Evolutionary conservation across 2,329 filamentous ascomycete species (phyloP).

Genomic region (Diaporthe sp.): DNA sequence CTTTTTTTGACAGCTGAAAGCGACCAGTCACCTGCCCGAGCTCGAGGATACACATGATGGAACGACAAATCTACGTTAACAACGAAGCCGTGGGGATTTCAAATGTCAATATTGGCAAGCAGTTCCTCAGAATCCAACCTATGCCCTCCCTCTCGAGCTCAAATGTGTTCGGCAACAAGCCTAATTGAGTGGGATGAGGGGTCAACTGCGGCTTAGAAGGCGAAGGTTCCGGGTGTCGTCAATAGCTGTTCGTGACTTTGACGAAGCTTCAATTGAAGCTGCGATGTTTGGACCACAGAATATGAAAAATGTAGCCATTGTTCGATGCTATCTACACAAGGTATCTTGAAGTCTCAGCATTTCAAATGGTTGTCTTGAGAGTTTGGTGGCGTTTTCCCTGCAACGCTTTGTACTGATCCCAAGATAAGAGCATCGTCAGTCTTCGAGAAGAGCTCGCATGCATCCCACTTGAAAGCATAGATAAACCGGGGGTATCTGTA

Average conservation of each 20-base stretch:
- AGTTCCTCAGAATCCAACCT: background rate
- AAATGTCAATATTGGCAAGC: too few species aligned
- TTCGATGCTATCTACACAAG: too few species aligned
- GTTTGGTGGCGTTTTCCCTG: background rate
- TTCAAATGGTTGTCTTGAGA: background rate
- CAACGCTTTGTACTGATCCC: too few species aligned
- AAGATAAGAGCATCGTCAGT: background rate
- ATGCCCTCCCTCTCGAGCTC: background rate
- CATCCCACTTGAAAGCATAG: background rate
- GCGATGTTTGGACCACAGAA: background rate
- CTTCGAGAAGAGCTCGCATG: too few species aligned
- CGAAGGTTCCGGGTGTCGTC: too few species aligned
- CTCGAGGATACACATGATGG: background rate
- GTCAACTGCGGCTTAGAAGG: too few species aligned
- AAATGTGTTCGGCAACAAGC: too few species aligned
- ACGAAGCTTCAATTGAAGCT: background rate
- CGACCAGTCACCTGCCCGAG: constrained; percentile 5
- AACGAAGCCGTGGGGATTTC: too few species aligned
- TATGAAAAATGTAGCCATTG: background rate
- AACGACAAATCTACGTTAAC: background rate
- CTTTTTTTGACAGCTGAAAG: constrained; percentile 30
- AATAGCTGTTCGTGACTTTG: background rate
- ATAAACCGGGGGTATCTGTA: background rate
- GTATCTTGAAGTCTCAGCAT: background rate
- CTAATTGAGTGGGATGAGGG: background rate